Evolutionary conservation across 2,329 filamentous ascomycete genomes (phyloP).

Genomic region (Mariannaea sp.): DNA sequence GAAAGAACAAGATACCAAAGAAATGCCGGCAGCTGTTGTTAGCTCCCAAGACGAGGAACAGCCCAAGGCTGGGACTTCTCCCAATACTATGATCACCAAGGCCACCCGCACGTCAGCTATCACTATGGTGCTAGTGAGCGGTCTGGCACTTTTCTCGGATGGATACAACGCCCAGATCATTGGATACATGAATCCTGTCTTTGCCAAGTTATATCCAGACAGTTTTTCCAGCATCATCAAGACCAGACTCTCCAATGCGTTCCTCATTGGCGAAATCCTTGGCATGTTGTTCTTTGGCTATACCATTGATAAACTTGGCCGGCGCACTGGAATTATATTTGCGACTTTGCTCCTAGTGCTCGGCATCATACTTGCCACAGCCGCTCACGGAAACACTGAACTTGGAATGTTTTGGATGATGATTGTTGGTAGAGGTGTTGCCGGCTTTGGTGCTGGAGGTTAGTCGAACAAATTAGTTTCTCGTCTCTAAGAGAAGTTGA

Average conservation of each 20-base stretch:
- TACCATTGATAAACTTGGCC: conserved; percentile 54
- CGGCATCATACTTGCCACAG: conserved; percentile 53
- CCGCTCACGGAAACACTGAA: conserved; percentile 45
- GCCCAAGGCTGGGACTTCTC: too few species aligned
- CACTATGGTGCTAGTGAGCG: too few species aligned
- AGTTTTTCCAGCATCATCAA: conserved; percentile 50
- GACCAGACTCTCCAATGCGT: conserved; percentile 58
- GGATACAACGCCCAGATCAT: conserved; percentile 47
- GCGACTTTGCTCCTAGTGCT: conserved; percentile 53
- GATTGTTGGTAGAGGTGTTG: conserved; percentile 47
- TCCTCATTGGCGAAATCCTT: conserved; percentile 59
- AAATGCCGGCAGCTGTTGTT: too few species aligned
- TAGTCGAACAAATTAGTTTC: conserved; percentile 43
- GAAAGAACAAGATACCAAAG: too few species aligned
- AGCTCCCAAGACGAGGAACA: too few species aligned
- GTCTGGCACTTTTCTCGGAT: too few species aligned
- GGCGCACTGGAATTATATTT: conserved; percentile 52
- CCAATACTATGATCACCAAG: too few species aligned
- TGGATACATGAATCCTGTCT: conserved; percentile 50
- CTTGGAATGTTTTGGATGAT: conserved; percentile 57
- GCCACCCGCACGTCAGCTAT: too few species aligned
- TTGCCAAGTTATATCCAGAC: conserved; percentile 49
- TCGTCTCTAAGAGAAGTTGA: neutral
- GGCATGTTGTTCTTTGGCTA: conserved; percentile 60
- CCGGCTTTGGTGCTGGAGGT: conserved; percentile 50